Evolutionary conservation across 768 basidiomycete genomes (phyloP), one percentile per base, ranked within the genome.

Genomic region (Calvatia gigantea): DNA sequence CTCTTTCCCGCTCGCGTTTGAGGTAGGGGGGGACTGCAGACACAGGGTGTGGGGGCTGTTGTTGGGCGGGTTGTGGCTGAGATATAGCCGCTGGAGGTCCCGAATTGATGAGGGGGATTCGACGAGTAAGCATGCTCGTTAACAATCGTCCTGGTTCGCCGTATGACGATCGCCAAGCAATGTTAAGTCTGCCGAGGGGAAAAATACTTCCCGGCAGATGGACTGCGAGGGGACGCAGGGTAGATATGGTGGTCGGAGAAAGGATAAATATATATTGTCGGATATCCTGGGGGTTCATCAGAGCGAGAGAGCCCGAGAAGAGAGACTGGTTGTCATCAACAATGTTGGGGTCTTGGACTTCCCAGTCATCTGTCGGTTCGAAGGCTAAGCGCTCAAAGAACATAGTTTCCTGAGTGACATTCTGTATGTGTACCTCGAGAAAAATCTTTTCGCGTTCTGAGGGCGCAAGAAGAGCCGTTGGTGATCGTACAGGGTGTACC

Each of bases 341-440:
- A 8, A 72, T 50, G 59, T 87, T 89, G 4, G 69, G 75, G 59
- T 90, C 85, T 48, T 77, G 64, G 7, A 75, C 80, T 21, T 72
- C 68, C 89, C 88, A 88, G 3, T 79, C 81, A 8, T 85, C 86
- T 6, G 82, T 79, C 46, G 83, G 81, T 54, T 92, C 89, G 54
- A 98, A 83, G 8, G 75, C 70, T 79, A 97, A 88, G n/a, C 79
- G 81, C 60, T 92, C 87, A 58, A 92, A 90, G 74, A 79, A 84
- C 72, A 94, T 79, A 2, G 86, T 77, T 12, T 86, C 84, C 51
- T 83, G 80, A 0, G 89, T 91, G 54, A 89, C 73, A 63, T 98
- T 98, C 65, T 96, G 93, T 9, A 96, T 85, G 64, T 96, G 91
- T 3, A 96, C 84, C 67, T 98, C 95, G 19, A 98, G 83, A 69